phyloP scores from a whole-genome alignment of 345 rosid genomes.

The Pseudoturritis turrita region DNA sequence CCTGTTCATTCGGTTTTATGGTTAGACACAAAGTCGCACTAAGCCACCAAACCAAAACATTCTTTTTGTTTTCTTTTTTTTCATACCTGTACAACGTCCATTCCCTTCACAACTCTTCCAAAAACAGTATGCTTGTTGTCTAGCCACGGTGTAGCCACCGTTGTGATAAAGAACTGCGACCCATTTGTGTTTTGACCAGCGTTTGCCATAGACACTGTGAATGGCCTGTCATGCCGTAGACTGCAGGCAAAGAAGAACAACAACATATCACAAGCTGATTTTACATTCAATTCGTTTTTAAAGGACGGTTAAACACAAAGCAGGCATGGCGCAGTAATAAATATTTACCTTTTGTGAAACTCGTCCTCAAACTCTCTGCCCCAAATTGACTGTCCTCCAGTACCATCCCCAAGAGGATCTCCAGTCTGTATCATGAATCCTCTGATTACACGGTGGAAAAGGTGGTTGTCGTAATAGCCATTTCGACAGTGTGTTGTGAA shows the following conservation, averaged over 20 bases:
- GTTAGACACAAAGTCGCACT: background rate
- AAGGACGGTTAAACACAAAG: background rate
- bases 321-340: background rate
- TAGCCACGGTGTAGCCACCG: slow-evolving; percentile 98
- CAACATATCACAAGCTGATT: background rate
- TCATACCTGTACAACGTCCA: slow-evolving; percentile 97
- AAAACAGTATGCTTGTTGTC: slow-evolving; percentile 96
- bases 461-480: slow-evolving; percentile 94
- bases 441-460: slow-evolving; percentile 90
- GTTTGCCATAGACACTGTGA: slow-evolving; percentile 93
- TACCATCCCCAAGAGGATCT: slow-evolving; percentile 98
- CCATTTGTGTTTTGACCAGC: slow-evolving; percentile 93
- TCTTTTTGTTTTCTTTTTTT: background rate
- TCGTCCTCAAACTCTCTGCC: slow-evolving; percentile 99
- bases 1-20: slow-evolving; percentile 37
- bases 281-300: background rate
- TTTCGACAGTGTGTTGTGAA: slow-evolving; percentile 92
- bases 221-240: slow-evolving; percentile 90
- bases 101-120: slow-evolving; percentile 88
- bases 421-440: slow-evolving; percentile 99
- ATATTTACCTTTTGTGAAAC: slow-evolving; percentile 87
- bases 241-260: slow-evolving; percentile 39
- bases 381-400: slow-evolving; percentile 99
- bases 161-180: slow-evolving; percentile 90
- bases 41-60: background rate